Evolutionary conservation across 2,329 filamentous ascomycete genomes (phyloP).

Genomic region (Calcarisporium arbuscula): DNA sequence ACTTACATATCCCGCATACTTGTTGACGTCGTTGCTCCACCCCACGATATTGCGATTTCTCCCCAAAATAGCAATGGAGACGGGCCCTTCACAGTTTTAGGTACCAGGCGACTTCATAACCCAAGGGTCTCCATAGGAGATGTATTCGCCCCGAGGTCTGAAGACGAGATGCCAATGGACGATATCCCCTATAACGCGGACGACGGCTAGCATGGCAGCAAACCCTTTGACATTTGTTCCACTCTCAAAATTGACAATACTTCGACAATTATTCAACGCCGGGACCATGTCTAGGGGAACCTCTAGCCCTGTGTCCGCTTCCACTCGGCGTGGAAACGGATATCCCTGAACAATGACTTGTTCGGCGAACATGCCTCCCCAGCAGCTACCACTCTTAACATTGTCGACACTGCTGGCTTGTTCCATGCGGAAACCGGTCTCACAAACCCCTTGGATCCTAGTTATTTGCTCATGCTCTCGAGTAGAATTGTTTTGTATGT

Average conservation of each 20-base stretch:
- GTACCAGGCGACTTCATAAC: too few relatives aligned
- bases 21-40: too few relatives aligned
- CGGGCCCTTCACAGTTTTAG: too few relatives aligned
- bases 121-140: neutral
- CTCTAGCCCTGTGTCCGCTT: neutral
- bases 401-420: neutral
- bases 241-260: neutral
- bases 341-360: neutral
- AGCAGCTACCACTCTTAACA: neutral
- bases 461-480: too few relatives aligned
- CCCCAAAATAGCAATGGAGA: too few relatives aligned
- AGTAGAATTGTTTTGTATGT: too few relatives aligned
- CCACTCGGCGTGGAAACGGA: neutral
- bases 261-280: neutral
- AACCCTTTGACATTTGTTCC: neutral
- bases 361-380: neutral
- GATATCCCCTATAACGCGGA: neutral
- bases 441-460: too few relatives aligned
- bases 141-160: neutral
- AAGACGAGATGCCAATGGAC: neutral
- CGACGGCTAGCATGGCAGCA: neutral
- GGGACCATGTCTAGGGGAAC: neutral
- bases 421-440: neutral
- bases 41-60: too few relatives aligned
- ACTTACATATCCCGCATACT: too few relatives aligned